Evolutionary conservation across 1,284 basidiomycete genomes (phyloP), one percentile per base, ranked within the genome.

Genomic region (Moniliella sp.): DNA sequence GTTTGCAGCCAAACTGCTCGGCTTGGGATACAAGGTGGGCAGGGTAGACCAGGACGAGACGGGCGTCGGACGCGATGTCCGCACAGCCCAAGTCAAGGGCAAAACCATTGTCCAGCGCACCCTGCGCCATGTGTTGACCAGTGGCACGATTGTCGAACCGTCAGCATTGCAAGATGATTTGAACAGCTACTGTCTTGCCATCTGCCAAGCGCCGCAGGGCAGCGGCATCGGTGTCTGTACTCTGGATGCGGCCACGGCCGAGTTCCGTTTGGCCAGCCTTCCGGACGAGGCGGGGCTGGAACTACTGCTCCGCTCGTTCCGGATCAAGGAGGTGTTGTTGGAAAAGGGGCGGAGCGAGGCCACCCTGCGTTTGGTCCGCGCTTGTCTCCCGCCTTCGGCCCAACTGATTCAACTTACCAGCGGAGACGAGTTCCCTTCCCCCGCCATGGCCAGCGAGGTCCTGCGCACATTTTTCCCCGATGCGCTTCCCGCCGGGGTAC

Each of bases 41-140:
- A 74, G 82, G 10, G 91, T 97, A 5, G 88, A 94, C 55, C 91
- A 99, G 63, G 75, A 76, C 2, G 91, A 99, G 64, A 99, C 91
- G 0, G 84, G 78, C 2, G 64, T 73, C 9, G 69, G 68, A 43
- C 48, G 67, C 42, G 69, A 69, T 42, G 70, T 72, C 65, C 62
- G 62, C 48, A 69, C 44, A 64, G 68, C 46, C 58, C 64, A 46
- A 43, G 66, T 63, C 23, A 62, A 65, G 18, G 50, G 49, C 25
- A 15, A n/a, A n/a, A n/a, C n/a, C n/a, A n/a, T n/a, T 15, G 31
- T 32, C 21, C 19, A 15, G 5, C 21, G 31, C 15, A 25, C 25
- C 64, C 65, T 2, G 63, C 62, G 4, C 55, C 86, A 88, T 64
- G 83, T 99, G 23, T 78, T 88, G 60, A 99, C 91, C 0, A 83